Conservation (phyloP, 2,329 filamentous ascomycete genomes). For the Pestalotiopsis sp. region DNA sequence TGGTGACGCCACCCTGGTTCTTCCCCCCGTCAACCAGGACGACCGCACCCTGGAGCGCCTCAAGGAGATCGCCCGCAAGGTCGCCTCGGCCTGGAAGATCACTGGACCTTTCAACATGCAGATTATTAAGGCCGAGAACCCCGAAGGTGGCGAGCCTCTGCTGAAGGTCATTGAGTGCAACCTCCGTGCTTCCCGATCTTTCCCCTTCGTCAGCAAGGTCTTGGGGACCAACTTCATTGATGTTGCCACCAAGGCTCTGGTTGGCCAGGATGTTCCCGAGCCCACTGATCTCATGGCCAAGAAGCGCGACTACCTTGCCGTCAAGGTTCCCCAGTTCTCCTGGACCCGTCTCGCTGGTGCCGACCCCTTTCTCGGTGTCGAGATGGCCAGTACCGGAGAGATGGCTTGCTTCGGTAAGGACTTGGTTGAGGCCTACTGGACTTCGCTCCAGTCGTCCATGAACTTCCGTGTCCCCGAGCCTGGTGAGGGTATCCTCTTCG, state of each 20-base stretch:
- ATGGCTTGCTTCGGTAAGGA: slow-evolving; percentile 99
- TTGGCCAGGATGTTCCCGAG: slow-evolving; percentile 81
- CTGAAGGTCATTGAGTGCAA: slow-evolving; percentile 99
- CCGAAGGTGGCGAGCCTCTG: slow-evolving; percentile 72
- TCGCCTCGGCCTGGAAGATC: slow-evolving; percentile 95
- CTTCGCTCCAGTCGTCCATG: slow-evolving; percentile 94
- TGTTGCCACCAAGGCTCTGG: slow-evolving; percentile 87
- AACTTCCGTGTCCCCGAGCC: slow-evolving; percentile 97
- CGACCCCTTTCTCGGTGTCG: slow-evolving; percentile 95
- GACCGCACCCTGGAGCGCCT: slow-evolving; percentile 78
- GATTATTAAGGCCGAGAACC: slow-evolving; percentile 89
- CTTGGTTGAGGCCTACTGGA: slow-evolving; percentile 96
- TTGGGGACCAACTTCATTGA: slow-evolving; percentile 97
- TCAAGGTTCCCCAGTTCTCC: slow-evolving; percentile 98
- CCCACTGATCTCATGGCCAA: slow-evolving; percentile 85
- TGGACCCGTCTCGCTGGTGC: slow-evolving; percentile 98
- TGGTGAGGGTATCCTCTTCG: slow-evolving; percentile 93
- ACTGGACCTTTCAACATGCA: slow-evolving; percentile 99
- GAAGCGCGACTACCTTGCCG: slow-evolving; percentile 90
- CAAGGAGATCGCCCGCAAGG: slow-evolving; percentile 95
- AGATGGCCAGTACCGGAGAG: slow-evolving; percentile 96
- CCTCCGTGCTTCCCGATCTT: slow-evolving; percentile 93
- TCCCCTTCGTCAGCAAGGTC: slow-evolving; percentile 98
- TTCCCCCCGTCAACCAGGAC: slow-evolving; percentile 83
- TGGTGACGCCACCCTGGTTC: slow-evolving; percentile 91